Evolutionary conservation across 768 basidiomycete genomes (phyloP).

Genomic region (Piloderma croceum): DNA sequence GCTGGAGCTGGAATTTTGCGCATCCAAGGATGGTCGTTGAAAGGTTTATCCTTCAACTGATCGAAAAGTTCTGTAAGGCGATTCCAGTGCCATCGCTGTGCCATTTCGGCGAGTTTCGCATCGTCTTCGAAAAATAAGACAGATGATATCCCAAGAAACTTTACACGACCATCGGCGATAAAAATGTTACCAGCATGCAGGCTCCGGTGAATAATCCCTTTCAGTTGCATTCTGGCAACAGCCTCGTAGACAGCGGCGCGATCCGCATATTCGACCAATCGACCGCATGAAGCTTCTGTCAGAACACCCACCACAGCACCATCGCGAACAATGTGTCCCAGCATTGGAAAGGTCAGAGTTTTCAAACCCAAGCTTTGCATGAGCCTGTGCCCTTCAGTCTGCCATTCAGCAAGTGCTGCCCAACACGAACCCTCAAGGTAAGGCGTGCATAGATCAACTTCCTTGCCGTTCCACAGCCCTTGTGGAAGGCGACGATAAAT

Average conservation of each 20-base stretch:
- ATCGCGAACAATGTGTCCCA: slow-evolving; percentile 17
- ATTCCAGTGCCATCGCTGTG: no score
- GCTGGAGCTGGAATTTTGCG: no score
- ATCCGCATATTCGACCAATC: slow-evolving; percentile 11
- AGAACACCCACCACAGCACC: slow-evolving; percentile 18
- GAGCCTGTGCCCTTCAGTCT: slow-evolving; percentile 1
- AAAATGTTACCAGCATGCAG: no score
- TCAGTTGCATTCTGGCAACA: neutral
- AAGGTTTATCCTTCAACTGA: no score
- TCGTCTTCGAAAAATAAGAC: no score
- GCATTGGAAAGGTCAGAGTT: slow-evolving; percentile 10
- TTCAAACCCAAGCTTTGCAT: slow-evolving; percentile 6
- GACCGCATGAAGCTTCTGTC: slow-evolving; percentile 13
- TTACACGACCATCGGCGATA: no score
- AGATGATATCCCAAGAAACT: no score
- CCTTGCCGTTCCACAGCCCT: slow-evolving; percentile 15
- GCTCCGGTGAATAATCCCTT: neutral
- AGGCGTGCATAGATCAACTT: slow-evolving; percentile 17
- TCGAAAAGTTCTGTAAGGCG: no score
- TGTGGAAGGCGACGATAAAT: no score
- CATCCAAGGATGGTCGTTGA: no score
- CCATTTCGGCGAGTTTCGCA: no score
- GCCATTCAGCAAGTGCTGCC: neutral
- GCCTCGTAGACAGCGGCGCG: neutral
- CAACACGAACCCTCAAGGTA: slow-evolving; percentile 8